Percentiles rank a stretch among this genome's conserved stretches.
These are phyloP conservation scores for Botrytis byssoidea DNA, from an alignment of 2,329 filamentous ascomycete genomes.

Conservation along the genomic window DNA sequence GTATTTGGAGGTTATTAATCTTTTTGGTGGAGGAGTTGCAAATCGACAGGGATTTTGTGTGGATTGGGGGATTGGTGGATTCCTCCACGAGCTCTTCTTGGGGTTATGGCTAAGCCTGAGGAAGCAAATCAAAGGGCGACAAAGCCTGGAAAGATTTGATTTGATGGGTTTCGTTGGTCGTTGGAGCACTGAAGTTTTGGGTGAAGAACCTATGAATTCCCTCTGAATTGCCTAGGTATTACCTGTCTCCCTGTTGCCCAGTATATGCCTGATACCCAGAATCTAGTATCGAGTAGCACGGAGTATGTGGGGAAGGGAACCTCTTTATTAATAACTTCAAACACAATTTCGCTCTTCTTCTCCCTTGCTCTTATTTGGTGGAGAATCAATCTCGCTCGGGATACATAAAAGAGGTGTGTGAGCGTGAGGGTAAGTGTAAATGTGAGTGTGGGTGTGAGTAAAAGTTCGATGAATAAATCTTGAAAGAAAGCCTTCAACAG, in stretches of 20 bases:
- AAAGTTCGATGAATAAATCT: not conserved
- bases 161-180: not conserved
- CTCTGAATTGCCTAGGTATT: not conserved
- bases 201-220: not conserved
- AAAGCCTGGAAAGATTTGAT: not conserved
- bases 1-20: not conserved
- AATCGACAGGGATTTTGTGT: not conserved
- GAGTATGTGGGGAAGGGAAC: not conserved
- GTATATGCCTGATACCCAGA: not conserved
- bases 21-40: slow-evolving; percentile 3
- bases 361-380: not conserved
- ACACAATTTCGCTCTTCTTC: not conserved
- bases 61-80: not conserved
- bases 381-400: not conserved
- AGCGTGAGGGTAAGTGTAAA: no score
- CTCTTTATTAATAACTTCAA: not conserved
- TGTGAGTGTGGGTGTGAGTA: no score
- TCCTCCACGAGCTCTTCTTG: not conserved
- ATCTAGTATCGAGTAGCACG: no score
- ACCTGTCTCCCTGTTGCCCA: not conserved
- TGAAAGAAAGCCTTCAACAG: not conserved
- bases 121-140: not conserved
- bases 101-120: not conserved
- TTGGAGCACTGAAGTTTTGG: not conserved
- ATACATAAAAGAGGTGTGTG: not conserved